phyloP scores from a whole-genome alignment of 2,329 filamentous ascomycete species.

The Alternaria rosae region DNA sequence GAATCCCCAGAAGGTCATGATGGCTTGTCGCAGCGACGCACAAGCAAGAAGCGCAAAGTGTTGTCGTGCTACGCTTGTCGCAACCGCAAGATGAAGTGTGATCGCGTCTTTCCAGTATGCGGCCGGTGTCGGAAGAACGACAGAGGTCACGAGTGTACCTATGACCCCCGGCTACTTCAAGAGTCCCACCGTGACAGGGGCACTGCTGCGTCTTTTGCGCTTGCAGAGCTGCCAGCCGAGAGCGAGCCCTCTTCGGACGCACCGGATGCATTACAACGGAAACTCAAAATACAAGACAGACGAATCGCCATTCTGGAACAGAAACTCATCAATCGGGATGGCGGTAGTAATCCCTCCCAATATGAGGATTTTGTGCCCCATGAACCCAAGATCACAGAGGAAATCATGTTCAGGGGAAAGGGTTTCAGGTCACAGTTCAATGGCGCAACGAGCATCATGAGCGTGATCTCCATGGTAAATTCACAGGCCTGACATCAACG shows the following conservation, averaged over 20 bases:
- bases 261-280: conserved; percentile 36
- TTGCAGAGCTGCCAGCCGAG: conserved; percentile 9
- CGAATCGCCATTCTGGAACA: conserved; percentile 43
- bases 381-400: conserved; percentile 40
- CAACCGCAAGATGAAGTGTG: conserved; percentile 57
- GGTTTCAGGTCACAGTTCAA: conserved; percentile 57
- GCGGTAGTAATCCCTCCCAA: conserved; percentile 22
- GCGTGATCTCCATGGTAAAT: conserved; percentile 44
- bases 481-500: not conserved
- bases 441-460: conserved; percentile 52
- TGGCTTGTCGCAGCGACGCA: conserved; percentile 49
- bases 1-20: conserved; percentile 38
- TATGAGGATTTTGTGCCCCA: conserved; percentile 19
- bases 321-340: conserved; percentile 35
- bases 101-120: conserved; percentile 55
- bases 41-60: conserved; percentile 54
- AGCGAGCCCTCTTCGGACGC: conserved; percentile 4
- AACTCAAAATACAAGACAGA: conserved; percentile 40
- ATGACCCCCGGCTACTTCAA: conserved; percentile 49
- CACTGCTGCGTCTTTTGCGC: conserved; percentile 20
- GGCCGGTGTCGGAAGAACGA: conserved; percentile 55
- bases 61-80: conserved; percentile 58
- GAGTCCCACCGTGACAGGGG: conserved; percentile 33
- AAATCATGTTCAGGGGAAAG: conserved; percentile 53
- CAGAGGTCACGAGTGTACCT: conserved; percentile 52